Conservation (phyloP, 352 stramenopile genomes). For the Globisporangium barbulae region DNA sequence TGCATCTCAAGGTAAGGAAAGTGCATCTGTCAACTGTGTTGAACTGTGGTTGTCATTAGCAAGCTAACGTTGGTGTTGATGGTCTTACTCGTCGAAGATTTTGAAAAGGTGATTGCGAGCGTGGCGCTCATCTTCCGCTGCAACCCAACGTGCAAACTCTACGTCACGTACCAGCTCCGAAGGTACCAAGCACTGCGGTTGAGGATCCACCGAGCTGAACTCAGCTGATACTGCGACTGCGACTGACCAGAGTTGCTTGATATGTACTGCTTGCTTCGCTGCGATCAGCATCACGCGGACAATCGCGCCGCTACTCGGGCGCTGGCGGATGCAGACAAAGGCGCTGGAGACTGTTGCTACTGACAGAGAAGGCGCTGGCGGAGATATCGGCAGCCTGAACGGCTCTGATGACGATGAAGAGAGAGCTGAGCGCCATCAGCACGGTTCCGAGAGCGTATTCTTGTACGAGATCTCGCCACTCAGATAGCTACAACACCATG, state of each 20-base stretch:
- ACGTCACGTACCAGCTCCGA: constrained; percentile 65
- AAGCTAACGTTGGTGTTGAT: background rate
- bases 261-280: background rate
- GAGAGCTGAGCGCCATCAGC: background rate
- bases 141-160: constrained; percentile 37
- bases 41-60: background rate
- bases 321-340: constrained; percentile 41
- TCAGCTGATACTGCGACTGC: background rate
- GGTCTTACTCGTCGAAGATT: constrained; percentile 28
- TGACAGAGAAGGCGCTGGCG: background rate
- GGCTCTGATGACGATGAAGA: constrained; percentile 9
- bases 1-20: constrained; percentile 42
- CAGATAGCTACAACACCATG: background rate
- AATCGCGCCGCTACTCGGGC: constrained; percentile 48
- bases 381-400: background rate
- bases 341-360: constrained; percentile 36
- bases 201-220: background rate
- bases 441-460: constrained; percentile 45
- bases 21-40: too few relatives aligned
- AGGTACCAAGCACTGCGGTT: constrained; percentile 25
- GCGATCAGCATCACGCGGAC: constrained; percentile 44
- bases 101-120: constrained; percentile 66
- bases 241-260: background rate
- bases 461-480: constrained; percentile 44
- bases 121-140: constrained; percentile 61